A percentile compares a stretch with the other conserved stretches of the same genome.
Evolutionary conservation across 108 stramenopile species (phyloP).

Genomic region (Schizochytrium sp.): DNA sequence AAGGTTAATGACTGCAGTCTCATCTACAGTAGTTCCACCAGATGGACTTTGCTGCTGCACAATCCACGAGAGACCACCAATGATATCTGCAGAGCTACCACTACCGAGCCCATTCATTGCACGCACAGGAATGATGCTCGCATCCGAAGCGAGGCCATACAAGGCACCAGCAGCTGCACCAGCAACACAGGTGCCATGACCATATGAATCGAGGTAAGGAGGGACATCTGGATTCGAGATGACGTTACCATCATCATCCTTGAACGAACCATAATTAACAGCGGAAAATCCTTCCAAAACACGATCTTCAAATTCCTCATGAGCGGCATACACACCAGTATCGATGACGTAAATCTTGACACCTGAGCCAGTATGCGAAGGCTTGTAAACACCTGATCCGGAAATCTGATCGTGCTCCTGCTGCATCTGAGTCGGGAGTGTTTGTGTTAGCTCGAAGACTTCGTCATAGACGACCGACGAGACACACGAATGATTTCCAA

Average conservation of each 20-base stretch:
- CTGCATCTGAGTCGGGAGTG: constrained; percentile 13
- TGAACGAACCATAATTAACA: not conserved
- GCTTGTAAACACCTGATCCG: not conserved
- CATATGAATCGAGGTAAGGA: constrained; percentile 1
- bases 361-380: not conserved
- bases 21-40: not conserved
- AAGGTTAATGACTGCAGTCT: constrained; percentile 48
- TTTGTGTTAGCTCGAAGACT: not conserved
- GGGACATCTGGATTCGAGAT: constrained; percentile 1
- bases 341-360: constrained; percentile 46
- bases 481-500: not conserved
- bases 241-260: not conserved
- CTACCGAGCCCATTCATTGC: not conserved
- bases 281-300: constrained; percentile 7
- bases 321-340: not conserved
- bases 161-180: constrained; percentile 61
- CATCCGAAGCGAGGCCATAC: not conserved
- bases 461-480: not conserved
- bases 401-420: not conserved
- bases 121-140: constrained; percentile 11
- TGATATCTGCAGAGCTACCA: not conserved
- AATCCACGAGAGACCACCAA: constrained; percentile 18
- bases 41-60: constrained; percentile 7
- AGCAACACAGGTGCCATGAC: constrained; percentile 64
- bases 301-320: constrained; percentile 51